These are phyloP conservation scores for Suillus spraguei DNA, from an alignment of 768 basidiomycete species.

Conservation along the genomic window DNA sequence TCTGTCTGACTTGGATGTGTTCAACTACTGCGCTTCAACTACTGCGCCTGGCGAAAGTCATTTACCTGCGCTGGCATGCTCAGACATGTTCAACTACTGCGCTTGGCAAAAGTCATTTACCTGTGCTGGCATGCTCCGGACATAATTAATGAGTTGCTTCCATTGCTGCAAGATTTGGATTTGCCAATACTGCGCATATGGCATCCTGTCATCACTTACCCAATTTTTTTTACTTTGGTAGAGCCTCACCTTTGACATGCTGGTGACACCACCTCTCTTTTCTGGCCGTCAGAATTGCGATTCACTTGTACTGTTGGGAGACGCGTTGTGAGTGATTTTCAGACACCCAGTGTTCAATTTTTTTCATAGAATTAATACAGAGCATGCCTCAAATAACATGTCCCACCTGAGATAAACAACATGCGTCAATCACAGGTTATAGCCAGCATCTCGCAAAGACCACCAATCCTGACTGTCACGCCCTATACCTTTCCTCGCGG, in stretches of 20 bases:
- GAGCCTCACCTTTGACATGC: neutral
- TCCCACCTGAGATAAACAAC: neutral
- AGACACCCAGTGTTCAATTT: neutral
- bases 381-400: neutral
- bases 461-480: neutral
- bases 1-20: too few relatives aligned
- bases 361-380: neutral
- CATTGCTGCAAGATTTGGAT: slow-evolving; percentile 92
- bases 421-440: neutral
- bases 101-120: slow-evolving; percentile 74
- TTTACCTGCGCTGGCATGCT: too few relatives aligned
- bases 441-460: slow-evolving; percentile 9
- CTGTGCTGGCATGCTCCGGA: slow-evolving; percentile 87
- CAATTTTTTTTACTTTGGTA: neutral
- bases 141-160: slow-evolving; percentile 91
- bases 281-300: too few relatives aligned
- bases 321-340: neutral
- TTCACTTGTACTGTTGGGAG: neutral
- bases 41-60: too few relatives aligned
- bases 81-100: slow-evolving; percentile 58
- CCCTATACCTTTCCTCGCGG: slow-evolving; percentile 1
- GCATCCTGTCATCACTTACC: neutral
- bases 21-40: too few relatives aligned
- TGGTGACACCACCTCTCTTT: too few relatives aligned
- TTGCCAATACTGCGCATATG: slow-evolving; percentile 18